Base-by-base conservation (phyloP, 2,329 filamentous ascomycete genomes). In the Dendrostoma leiphaemia region DNA sequence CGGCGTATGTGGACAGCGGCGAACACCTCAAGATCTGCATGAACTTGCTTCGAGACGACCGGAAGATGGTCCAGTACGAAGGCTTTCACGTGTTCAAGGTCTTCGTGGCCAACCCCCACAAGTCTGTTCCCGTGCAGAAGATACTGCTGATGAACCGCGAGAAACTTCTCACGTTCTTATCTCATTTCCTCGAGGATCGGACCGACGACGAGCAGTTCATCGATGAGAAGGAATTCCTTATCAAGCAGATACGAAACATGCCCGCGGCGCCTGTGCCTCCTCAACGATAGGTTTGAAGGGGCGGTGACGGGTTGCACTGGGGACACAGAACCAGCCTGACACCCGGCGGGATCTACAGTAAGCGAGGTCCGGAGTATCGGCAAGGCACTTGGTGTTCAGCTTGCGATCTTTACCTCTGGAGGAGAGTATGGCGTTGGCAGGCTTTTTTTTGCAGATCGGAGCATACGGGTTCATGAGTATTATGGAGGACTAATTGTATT, bases 41-140 rank as follows among this genome's bases (percentile, higher is more conserved):
- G 94, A 97, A 96, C 71, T 79, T 99, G 56, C 77, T 99, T 58
- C 87, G 91, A 62, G 94, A 97, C 70, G 93, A 97, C 71, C 85
- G 93, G 63, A 94, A 96, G 72, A 99, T 99, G 92, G 94, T 99
- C 59, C 94, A 97, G 72, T 99, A 99, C 69, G 94, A 99, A 71
- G 94, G 92, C 7, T 99, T 99, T 70, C 94, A 99, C 69, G 93
- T 99, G 38, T 99, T 99, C 81, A 99, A 99, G 78, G 93, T 99
- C 59, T 99, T 99, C 72, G 94, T 97, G 51, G 94, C 94, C 57
- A 99, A 99, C 69, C 94, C 94, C 7, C 92, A 97, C 77, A 99
- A 99, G 75, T 96, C 91, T n/a, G 80, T 93, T 57, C 90, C 92
- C 31, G 94, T 99, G 46, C 91, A 96, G 69, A 90, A 93, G 68